phyloP scores from a whole-genome alignment of 345 rosid genomes.

The Rhizophora mangle region DNA sequence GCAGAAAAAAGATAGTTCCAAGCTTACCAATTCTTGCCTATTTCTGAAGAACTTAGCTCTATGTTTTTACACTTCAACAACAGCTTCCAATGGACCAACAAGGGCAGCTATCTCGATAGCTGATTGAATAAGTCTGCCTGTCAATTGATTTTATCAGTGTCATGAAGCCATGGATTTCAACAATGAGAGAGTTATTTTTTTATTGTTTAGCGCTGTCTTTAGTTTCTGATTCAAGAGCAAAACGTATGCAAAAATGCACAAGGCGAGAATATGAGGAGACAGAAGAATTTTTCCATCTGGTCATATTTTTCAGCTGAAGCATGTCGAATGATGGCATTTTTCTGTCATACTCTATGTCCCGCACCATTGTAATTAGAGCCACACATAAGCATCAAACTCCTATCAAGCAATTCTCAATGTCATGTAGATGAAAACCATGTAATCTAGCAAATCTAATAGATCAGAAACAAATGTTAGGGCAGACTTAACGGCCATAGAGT shows the following conservation, averaged over 20 bases:
- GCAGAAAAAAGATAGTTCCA: neutral
- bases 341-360: slow-evolving; percentile 32
- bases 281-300: slow-evolving; percentile 29
- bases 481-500: slow-evolving; percentile 25
- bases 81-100: slow-evolving; percentile 30
- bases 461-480: neutral
- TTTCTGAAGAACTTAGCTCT: slow-evolving; percentile 28
- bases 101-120: slow-evolving; percentile 27
- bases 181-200: neutral
- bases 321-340: slow-evolving; percentile 23
- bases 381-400: neutral
- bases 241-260: slow-evolving; percentile 33
- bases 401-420: no score
- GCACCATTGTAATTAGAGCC: neutral
- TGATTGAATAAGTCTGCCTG: slow-evolving; percentile 36
- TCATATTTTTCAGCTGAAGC: slow-evolving; percentile 38
- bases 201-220: no score
- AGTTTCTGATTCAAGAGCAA: neutral
- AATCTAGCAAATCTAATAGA: no score
- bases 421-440: no score
- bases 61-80: slow-evolving; percentile 28
- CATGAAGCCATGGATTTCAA: neutral
- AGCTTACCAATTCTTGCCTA: slow-evolving; percentile 22
- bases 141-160: neutral
- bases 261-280: slow-evolving; percentile 29